Base-by-base conservation (phyloP, 2,329 filamentous ascomycete species). In the Tolypocladium amazonense region DNA sequence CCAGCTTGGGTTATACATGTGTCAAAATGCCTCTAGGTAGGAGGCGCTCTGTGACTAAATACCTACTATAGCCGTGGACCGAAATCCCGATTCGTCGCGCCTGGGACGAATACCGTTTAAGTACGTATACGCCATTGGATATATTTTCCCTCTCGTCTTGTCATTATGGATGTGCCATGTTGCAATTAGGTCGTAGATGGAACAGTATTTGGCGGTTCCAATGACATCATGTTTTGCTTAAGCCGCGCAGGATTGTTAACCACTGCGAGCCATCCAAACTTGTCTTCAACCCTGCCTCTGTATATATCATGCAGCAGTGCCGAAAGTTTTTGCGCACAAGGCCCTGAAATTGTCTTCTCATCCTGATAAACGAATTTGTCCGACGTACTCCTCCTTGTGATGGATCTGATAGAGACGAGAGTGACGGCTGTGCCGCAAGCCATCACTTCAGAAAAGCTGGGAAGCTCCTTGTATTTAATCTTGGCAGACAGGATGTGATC, bases 381-480 rank as follows among this genome's bases (percentile, higher is more conserved):
- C 3, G 35, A 53, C 7, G 57, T 58, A 37, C 47, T 55, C 52
- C 30, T 54, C 15, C 57, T 39, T 20, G 57, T 58, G 23, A 58
- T 58, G 30, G 57, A 58, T 30, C 33, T 55, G 20, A 58, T 45
- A 25, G 57, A 53, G 5, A 55, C 50, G 1, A 58, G 14, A 15
- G 57, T 54, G 4, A 58, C 57, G 3, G 57, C 57, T 9, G 57
- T 58, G 11, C 57, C 57, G 9, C 45, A 54, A 20, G 57, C 57
- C 35, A 58, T 43, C 1, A 59, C 56, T 25, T 60, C 59, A 9
- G 55, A 41, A 53, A 60, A 60, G 37, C 20, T 38, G 4, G 39
- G 12, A 30, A 60, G 56, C 5, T 60, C 59, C 18, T 53, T 45
- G 20, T 58, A 38, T 50, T 50, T 52, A 6, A 56, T 56, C 55